phyloP scores from a whole-genome alignment of 495 filamentous ascomycete genomes.

The Trichocladium antarcticum region DNA sequence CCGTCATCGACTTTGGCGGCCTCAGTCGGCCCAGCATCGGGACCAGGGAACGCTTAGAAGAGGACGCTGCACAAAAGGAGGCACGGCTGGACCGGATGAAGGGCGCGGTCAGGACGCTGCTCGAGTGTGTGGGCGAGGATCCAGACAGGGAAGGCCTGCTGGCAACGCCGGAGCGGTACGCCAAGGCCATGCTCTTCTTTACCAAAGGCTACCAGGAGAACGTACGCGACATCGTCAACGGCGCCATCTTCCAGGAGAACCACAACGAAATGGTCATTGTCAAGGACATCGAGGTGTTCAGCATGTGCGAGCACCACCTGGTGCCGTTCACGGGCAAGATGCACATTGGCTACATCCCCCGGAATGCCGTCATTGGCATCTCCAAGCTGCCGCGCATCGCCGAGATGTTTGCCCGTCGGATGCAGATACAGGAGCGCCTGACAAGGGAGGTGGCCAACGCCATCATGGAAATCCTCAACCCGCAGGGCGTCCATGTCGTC shows the following conservation, averaged over 20 bases:
- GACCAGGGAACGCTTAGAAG: conserved; percentile 69
- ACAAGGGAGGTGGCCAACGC: conserved; percentile 95
- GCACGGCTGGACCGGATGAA: conserved; percentile 64
- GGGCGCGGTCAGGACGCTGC: conserved; percentile 76
- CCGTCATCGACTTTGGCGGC: conserved; percentile 65
- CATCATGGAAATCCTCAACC: conserved; percentile 81
- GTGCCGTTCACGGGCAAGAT: conserved; percentile 97
- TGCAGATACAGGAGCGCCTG: conserved; percentile 91
- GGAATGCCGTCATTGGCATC: conserved; percentile 75
- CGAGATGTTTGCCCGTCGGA: conserved; percentile 87
- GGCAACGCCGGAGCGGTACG: conserved; percentile 81
- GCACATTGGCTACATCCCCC: conserved; percentile 97
- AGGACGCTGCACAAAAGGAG: conserved; percentile 59
- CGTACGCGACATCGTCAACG: conserved; percentile 82
- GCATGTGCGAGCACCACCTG: conserved; percentile 93
- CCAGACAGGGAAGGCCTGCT: conserved; percentile 81
- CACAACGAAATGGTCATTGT: conserved; percentile 97
- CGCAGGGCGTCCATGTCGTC: conserved; percentile 90
- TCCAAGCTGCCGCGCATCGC: conserved; percentile 92
- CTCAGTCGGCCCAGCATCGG: conserved; percentile 63
- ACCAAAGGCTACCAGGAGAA: conserved; percentile 99
- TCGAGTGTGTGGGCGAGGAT: conserved; percentile 95
- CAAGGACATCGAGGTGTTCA: conserved; percentile 94
- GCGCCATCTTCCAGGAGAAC: conserved; percentile 90
- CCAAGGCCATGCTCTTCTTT: conserved; percentile 95